A percentile compares a stretch with the other conserved stretches of the same genome.
Evolutionary conservation across 2,329 filamentous ascomycete genomes (phyloP).

Genomic region (Aspergillus vadensis): DNA sequence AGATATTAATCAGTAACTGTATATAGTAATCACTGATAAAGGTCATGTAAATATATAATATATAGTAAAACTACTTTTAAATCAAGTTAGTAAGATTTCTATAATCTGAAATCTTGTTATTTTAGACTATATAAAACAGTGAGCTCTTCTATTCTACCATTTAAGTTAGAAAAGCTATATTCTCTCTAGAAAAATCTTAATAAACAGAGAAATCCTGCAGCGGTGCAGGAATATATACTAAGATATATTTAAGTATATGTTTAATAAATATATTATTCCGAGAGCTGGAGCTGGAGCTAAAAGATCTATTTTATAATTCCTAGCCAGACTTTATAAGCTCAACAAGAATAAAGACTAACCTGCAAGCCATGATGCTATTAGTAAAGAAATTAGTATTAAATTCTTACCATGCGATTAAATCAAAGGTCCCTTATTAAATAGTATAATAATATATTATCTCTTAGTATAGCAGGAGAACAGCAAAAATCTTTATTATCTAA

Average conservation of each 20-base stretch:
- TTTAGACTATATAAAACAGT: conserved; percentile 12
- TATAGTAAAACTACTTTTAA: conserved; percentile 54
- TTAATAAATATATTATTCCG: conserved; percentile 55
- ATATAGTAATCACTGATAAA: conserved; percentile 64
- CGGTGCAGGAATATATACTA: conserved; percentile 53
- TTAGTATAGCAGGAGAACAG: too few relatives aligned
- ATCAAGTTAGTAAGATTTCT: conserved; percentile 28
- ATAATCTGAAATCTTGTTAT: too few relatives aligned
- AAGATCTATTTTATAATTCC: too few relatives aligned
- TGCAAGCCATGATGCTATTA: too few relatives aligned
- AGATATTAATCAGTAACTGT: conserved; percentile 68
- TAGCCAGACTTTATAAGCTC: too few relatives aligned
- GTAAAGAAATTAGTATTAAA: too few relatives aligned
- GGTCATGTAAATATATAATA: conserved; percentile 62
- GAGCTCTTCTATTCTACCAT: conserved; percentile 59
- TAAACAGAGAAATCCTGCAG: conserved; percentile 66
- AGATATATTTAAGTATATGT: conserved; percentile 9
- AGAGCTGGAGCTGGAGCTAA: too few relatives aligned
- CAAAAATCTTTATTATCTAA: too few relatives aligned
- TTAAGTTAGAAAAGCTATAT: conserved; percentile 65
- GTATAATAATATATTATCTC: too few relatives aligned
- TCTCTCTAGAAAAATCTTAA: conserved; percentile 70
- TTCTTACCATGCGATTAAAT: too few relatives aligned
- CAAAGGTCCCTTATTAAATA: too few relatives aligned
- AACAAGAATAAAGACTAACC: too few relatives aligned